Base-by-base conservation (phyloP, 202 grass and related monocot genomes). In the Dendrocalamus latiflorus region DNA sequence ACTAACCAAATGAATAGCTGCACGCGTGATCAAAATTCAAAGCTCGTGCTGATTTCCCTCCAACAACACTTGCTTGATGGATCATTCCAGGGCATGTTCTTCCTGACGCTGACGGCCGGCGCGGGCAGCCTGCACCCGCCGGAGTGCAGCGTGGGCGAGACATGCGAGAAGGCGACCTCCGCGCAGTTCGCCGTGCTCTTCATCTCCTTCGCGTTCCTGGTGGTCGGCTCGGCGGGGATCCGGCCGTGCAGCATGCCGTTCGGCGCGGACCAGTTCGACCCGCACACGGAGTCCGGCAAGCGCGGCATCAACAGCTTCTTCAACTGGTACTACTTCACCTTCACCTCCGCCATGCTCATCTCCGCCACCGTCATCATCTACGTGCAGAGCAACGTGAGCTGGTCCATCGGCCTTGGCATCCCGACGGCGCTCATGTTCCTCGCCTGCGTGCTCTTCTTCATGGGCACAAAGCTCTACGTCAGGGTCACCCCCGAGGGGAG, bases 321-420 rank as follows among this genome's bases (percentile, higher is more conserved):
- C 88, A 97, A 94, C 87, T 97, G 94, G 94, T 97, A 99, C 78
- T 99, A 99, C 89, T 99, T 99, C 89, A 92, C 93, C 74, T 90
- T 97, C 74, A 96, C 89, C 20, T 33, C 78, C 1, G 91, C 97
- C 8, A 93, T 99, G 88, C 86, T 95, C 78, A 47, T 99, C 60
- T 91, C 97, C 20, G 84, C 89, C 58, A 99, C 97, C 12, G 81
- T 94, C 67, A 94, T 99, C 86, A 92, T 99, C 89, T 99, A 99
- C 88, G 81, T 99, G 39, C 97, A 99, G 93, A 96, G 91, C 88
- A 92, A 88, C 56, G 81, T 99, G 8, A 94, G 88, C 89, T 99
- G 97, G 97, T 45, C 89, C 3, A 77, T 94, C 39, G 97, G 97
- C 0, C 89, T 99, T 0, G 87, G 80, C 28, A 87, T 99, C 86